phyloP scores from a whole-genome alignment of 495 filamentous ascomycete genomes.

The Lasiosphaeria miniovina region DNA sequence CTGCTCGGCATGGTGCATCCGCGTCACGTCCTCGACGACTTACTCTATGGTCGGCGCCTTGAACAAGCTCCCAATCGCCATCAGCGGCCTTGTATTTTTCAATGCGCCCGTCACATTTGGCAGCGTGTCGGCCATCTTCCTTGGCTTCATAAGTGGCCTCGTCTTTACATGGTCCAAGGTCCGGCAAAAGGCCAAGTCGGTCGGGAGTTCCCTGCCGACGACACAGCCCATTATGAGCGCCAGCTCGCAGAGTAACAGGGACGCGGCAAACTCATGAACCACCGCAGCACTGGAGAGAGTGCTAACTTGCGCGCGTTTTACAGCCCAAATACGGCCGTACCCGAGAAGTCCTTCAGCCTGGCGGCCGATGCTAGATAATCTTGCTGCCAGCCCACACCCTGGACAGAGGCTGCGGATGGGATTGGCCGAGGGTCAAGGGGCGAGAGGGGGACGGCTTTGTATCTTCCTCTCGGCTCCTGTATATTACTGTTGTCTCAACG shows the following conservation, averaged over 20 bases:
- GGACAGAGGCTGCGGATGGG: no score
- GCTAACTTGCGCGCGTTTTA: neutral
- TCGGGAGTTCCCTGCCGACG: slow-evolving; percentile 62
- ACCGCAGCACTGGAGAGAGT: slow-evolving; percentile 9
- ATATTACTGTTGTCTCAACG: no score
- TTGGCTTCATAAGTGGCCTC: slow-evolving; percentile 89
- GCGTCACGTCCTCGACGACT: slow-evolving; percentile 91
- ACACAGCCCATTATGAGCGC: slow-evolving; percentile 74
- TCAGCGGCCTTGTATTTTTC: slow-evolving; percentile 92
- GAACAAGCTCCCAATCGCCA: slow-evolving; percentile 94
- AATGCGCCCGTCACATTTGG: slow-evolving; percentile 90
- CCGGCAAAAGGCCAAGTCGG: slow-evolving; percentile 64
- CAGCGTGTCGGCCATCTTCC: slow-evolving; percentile 79
- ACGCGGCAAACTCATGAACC: slow-evolving; percentile 55
- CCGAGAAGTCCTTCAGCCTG: neutral
- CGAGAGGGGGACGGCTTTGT: no score
- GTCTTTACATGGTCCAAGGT: slow-evolving; percentile 93
- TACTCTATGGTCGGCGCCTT: slow-evolving; percentile 98
- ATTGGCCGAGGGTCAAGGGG: no score
- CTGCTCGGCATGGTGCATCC: slow-evolving; percentile 97
- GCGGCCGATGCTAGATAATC: neutral
- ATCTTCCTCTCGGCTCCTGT: no score
- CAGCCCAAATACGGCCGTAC: slow-evolving; percentile 3
- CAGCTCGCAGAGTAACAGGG: slow-evolving; percentile 86
- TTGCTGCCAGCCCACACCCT: no score